Percentiles rank a stretch among this genome's conserved stretches.
Conservation (phyloP, 1,284 basidiomycete species). For the Lentinula novae-zelandiae region DNA sequence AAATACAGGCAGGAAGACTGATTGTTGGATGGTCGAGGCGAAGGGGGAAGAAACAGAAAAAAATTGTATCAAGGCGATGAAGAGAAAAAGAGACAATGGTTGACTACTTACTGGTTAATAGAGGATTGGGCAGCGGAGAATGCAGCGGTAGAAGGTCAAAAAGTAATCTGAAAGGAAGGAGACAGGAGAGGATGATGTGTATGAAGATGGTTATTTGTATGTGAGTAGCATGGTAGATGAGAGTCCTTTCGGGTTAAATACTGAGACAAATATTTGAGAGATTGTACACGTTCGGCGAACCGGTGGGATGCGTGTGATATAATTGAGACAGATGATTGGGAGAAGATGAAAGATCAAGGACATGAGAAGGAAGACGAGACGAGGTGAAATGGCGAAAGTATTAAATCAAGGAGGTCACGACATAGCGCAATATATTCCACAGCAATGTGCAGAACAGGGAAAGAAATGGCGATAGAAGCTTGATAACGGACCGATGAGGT, state of each 20-base stretch:
- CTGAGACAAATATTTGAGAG: conserved; percentile 11
- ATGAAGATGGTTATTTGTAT: neutral
- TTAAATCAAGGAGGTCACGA: neutral
- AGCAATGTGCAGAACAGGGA: neutral
- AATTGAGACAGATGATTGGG: conserved; percentile 10
- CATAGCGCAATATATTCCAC: neutral
- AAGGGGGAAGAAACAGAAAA: neutral
- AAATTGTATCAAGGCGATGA: neutral
- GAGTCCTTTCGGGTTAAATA: conserved; percentile 13
- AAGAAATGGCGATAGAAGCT: neutral
- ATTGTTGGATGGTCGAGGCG: neutral
- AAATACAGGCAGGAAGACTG: neutral
- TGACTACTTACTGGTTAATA: neutral
- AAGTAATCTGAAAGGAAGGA: neutral
- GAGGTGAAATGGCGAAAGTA: neutral
- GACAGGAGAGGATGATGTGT: neutral
- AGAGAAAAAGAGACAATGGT: neutral
- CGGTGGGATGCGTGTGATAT: conserved; percentile 10
- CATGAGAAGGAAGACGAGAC: neutral
- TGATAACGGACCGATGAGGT: neutral
- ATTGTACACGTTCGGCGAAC: conserved; percentile 13
- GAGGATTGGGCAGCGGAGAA: neutral
- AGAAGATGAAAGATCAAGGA: neutral
- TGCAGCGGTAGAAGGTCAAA: neutral
- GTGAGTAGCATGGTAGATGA: conserved; percentile 2